A percentile compares a stretch with the other conserved stretches of the same genome.
Conservation (phyloP, 1,139 yeast species). For the Geotrichum australiense region DNA sequence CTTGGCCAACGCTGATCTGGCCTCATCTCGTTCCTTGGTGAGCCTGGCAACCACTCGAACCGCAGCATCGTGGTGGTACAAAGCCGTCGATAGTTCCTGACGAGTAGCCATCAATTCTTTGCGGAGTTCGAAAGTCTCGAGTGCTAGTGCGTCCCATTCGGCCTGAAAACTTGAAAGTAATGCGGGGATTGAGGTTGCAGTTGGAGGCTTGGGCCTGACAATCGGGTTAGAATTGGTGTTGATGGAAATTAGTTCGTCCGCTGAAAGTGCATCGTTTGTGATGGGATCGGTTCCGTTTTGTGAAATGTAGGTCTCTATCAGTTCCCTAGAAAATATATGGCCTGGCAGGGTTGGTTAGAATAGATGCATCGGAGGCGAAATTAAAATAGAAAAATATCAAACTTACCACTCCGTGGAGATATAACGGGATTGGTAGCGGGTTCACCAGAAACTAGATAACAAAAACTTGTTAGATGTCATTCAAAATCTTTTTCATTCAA, state of each 20-base stretch:
- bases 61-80: slow-evolving; percentile 88
- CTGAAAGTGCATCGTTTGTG: slow-evolving; percentile 50
- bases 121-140: slow-evolving; percentile 71
- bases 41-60: slow-evolving; percentile 75
- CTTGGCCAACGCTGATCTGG: slow-evolving; percentile 50
- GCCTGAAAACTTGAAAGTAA: slow-evolving; percentile 68
- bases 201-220: slow-evolving; percentile 45
- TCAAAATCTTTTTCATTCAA: slow-evolving; percentile 7
- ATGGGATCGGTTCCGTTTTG: slow-evolving; percentile 74
- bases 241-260: slow-evolving; percentile 54
- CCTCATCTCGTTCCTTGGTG: slow-evolving; percentile 67
- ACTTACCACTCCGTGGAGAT: slow-evolving; percentile 60
- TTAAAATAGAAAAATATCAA: too few species aligned
- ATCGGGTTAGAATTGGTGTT: slow-evolving; percentile 31
- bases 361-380: too few species aligned
- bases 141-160: slow-evolving; percentile 84
- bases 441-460: slow-evolving; percentile 53
- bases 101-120: slow-evolving; percentile 62
- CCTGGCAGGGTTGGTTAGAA: slow-evolving; percentile 23
- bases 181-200: slow-evolving; percentile 67
- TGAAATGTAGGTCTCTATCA: slow-evolving; percentile 55
- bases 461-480: slow-evolving; percentile 13
- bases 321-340: slow-evolving; percentile 57
- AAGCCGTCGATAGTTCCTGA: slow-evolving; percentile 66
- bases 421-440: slow-evolving; percentile 63